Base-by-base conservation (phyloP, 768 basidiomycete species). In the Pisolithus sp. region DNA sequence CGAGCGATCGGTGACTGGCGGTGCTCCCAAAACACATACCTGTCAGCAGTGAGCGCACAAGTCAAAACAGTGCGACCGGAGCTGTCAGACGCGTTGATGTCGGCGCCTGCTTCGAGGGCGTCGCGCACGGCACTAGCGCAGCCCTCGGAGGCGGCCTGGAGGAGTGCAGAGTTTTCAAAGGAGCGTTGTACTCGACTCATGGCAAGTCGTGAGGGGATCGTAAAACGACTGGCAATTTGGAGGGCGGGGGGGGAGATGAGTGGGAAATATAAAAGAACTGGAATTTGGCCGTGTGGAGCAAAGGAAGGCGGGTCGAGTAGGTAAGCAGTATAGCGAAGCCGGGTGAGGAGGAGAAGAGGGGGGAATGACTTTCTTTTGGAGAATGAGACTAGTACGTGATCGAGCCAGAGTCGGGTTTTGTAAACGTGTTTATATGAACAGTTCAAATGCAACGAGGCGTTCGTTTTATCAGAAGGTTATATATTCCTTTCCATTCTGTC, bases 41-140 rank as follows among this genome's bases (percentile, higher is more conserved):
- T 73, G 62, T 86, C 81, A 23, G 86, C 87, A 12, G 85, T 83
- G 55, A 89, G 76, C 9, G 82, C 82, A 58, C 81, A 84, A 58
- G 85, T 82, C 40, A 89, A 66, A 17, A 81, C 73, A 6, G 81
- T 84, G 51, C 82, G 76, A 12, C 86, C 85, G 1, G 71, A 68
- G 20, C 68, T 65, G 66, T 87, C 85, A 44, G 79, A 70, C 39
- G 78, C 76, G 61, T 89, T 88, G 48, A 88, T 74, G 64, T 87
- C 83, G 7, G 84, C 85, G 39, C 83, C 85, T 37, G 73, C 66
- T 7, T 71, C 69, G 50, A 89, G 71, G 40, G 81, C 78, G 47
- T 69, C 73, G 20, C 67, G 72, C 17, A 86, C 74, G 41, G 74
- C 80, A 28, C 73, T 66, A 41, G 78, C 72, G 59, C 81, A 76